Evolutionary conservation across 352 stramenopile genomes (phyloP).

Genomic region (Globisporangium ultimum): DNA sequence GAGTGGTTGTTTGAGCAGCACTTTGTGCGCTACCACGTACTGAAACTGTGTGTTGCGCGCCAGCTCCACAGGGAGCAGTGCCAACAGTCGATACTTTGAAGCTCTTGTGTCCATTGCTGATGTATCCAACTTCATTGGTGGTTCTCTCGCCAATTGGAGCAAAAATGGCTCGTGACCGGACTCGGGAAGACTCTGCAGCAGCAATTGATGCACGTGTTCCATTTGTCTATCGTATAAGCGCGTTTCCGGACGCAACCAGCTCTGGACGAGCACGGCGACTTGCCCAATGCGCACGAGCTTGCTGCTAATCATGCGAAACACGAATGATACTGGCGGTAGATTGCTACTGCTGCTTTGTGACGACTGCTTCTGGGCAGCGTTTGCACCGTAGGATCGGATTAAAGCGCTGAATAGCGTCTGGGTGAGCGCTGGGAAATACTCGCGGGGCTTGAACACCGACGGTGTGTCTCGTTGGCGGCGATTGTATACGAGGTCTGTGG

Average conservation of each 20-base stretch:
- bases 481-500: slow-evolving; percentile 62
- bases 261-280: slow-evolving; percentile 33
- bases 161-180: slow-evolving; percentile 52
- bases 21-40: slow-evolving; percentile 57
- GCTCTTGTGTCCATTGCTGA: slow-evolving; percentile 1
- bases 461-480: slow-evolving; percentile 41
- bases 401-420: slow-evolving; percentile 35
- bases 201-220: slow-evolving; percentile 14
- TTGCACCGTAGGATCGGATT: slow-evolving; percentile 4
- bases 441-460: slow-evolving; percentile 35
- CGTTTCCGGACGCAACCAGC: slow-evolving; percentile 28
- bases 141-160: slow-evolving; percentile 28
- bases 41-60: slow-evolving; percentile 55
- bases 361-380: too few relatives aligned
- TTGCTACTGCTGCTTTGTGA: not conserved
- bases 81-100: slow-evolving; percentile 53
- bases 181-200: slow-evolving; percentile 48
- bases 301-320: slow-evolving; percentile 58
- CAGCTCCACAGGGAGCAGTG: slow-evolving; percentile 30
- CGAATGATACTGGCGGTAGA: slow-evolving; percentile 7
- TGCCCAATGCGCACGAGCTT: slow-evolving; percentile 64
- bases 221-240: slow-evolving; percentile 15
- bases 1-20: slow-evolving; percentile 49
- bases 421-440: slow-evolving; percentile 44
- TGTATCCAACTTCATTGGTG: not conserved